Percentiles rank a stretch among this genome's conserved stretches.
phyloP scores from a whole-genome alignment of 2,329 filamentous ascomycete genomes.

The Fusarium continuum region DNA sequence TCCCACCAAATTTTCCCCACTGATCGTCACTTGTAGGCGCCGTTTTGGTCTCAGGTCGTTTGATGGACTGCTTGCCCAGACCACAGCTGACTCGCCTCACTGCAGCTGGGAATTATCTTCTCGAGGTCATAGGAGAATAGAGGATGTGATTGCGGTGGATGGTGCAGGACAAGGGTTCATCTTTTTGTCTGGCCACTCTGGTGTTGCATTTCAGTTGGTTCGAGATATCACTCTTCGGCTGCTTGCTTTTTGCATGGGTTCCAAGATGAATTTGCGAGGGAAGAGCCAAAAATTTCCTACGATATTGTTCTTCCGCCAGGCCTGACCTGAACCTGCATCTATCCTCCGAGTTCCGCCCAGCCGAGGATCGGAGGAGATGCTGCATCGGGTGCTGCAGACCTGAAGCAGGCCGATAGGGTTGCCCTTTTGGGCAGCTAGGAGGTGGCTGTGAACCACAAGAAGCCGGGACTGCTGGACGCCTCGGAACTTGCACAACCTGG shows the following conservation, averaged over 20 bases:
- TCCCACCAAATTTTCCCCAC: slow-evolving; percentile 4
- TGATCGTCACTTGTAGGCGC: slow-evolving; percentile 19
- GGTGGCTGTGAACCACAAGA: slow-evolving; percentile 12
- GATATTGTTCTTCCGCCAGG: background rate
- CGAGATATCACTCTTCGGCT: slow-evolving; percentile 3
- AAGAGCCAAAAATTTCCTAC: background rate
- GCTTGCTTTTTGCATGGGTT: slow-evolving; percentile 1
- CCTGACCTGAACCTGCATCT: slow-evolving; percentile 7
- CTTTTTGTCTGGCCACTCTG: background rate
- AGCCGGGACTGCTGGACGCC: no score
- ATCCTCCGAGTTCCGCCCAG: slow-evolving; percentile 1
- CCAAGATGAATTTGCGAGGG: slow-evolving; percentile 6
- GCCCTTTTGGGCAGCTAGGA: slow-evolving; percentile 11
- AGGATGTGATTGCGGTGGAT: background rate
- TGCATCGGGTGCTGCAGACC: slow-evolving; percentile 14
- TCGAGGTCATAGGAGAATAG: background rate
- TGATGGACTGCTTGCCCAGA: background rate
- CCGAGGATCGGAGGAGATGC: slow-evolving; percentile 13
- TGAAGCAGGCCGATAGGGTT: slow-evolving; percentile 10
- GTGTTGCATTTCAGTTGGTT: slow-evolving; percentile 22
- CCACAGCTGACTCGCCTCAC: slow-evolving; percentile 21
- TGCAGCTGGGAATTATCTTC: background rate
- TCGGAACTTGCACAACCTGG: no score
- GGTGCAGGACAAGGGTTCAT: background rate
- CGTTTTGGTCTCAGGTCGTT: slow-evolving; percentile 3